Percentiles rank a stretch among this genome's conserved stretches.
Evolutionary conservation across 2,329 filamentous ascomycete genomes (phyloP).

Genomic region (Aspergillus brasiliensis): DNA sequence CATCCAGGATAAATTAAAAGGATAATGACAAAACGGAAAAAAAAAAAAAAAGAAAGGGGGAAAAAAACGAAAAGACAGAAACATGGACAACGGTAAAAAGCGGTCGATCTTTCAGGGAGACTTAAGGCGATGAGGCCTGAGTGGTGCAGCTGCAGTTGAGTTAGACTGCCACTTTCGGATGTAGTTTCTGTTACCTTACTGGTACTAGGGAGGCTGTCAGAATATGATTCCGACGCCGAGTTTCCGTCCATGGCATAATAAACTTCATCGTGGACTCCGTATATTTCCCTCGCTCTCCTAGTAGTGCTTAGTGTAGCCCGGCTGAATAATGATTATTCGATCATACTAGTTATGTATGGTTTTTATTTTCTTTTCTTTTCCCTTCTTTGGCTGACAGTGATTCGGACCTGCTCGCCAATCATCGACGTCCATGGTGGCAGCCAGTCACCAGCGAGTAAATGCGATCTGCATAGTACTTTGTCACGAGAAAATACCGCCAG

Average conservation of each 20-base stretch:
- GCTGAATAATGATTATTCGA: background rate
- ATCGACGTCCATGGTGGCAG: background rate
- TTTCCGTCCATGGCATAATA: background rate
- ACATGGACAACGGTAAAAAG: background rate
- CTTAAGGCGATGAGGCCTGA: background rate
- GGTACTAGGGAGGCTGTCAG: background rate
- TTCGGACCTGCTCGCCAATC: conserved; percentile 5
- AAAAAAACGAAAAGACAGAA: too few relatives aligned
- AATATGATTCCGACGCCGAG: background rate
- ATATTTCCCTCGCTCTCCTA: background rate
- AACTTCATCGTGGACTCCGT: background rate
- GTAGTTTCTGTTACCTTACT: background rate
- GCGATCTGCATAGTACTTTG: conserved; percentile 27
- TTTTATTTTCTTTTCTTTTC: too few relatives aligned
- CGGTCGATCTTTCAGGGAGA: background rate
- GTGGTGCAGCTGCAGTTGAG: background rate
- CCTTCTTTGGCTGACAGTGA: background rate
- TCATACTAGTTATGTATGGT: conserved; percentile 1
- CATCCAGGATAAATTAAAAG: too few relatives aligned
- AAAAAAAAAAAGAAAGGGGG: too few relatives aligned
- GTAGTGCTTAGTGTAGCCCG: background rate
- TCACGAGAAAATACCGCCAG: conserved; percentile 21
- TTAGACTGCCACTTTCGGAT: background rate
- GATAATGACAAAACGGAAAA: too few relatives aligned
- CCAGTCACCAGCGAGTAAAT: conserved; percentile 16